Conservation (phyloP, 176 grass and related monocot species). For the Alloteropsis semialata region DNA sequence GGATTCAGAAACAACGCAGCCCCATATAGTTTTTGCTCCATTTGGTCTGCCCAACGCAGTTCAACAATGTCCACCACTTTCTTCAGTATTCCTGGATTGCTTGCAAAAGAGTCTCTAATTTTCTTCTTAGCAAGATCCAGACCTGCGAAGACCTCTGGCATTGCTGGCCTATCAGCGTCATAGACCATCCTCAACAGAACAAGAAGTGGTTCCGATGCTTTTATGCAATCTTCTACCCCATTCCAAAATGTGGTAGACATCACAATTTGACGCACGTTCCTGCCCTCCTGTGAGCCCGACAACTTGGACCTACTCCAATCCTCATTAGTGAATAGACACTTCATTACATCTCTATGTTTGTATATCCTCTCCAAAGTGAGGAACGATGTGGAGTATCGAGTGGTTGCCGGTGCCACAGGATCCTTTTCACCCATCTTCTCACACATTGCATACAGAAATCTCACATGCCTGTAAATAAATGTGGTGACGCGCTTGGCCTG, state of each 20-base stretch:
- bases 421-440: background rate
- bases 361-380: constrained; percentile 11
- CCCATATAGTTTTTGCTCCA: background rate
- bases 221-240: constrained; percentile 9
- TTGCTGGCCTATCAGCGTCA: background rate
- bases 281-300: background rate
- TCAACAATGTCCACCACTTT: constrained; percentile 6
- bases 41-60: background rate
- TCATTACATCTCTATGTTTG: background rate
- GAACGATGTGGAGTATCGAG: background rate
- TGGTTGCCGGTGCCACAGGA: background rate
- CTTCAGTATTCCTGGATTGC: background rate
- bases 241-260: background rate
- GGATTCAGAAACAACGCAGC: constrained; percentile 5
- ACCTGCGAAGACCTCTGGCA: background rate
- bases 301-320: background rate
- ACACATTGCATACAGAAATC: background rate
- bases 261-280: background rate
- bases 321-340: constrained; percentile 1
- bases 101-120: background rate
- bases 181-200: constrained; percentile 3
- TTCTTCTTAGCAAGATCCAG: constrained; percentile 15
- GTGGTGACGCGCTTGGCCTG: background rate
- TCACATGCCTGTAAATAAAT: background rate
- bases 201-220: constrained; percentile 6